Evolutionary conservation across 1,139 yeast species (phyloP), one percentile per base, ranked within the genome.

Genomic region (Candida sp.): DNA sequence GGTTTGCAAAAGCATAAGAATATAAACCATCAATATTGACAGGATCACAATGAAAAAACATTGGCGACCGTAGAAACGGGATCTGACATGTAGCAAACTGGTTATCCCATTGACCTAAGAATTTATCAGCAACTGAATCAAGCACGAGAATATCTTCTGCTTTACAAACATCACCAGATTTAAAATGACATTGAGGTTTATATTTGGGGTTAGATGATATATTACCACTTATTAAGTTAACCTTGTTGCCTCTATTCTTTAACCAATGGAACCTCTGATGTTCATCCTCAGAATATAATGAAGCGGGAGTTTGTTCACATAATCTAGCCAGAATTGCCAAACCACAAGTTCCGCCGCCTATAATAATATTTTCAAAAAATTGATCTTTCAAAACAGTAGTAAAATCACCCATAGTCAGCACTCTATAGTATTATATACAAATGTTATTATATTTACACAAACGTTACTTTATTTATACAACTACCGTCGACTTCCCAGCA

Each of bases 21-120:
- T 69, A 66, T 57, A 75, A 50, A 0, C 72, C 77, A 51, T 74
- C 79, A 21, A 74, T 57, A 52, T 70, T 73, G 3, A 60, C 66
- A 0, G 79, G 79, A 46, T 75, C 79, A 0, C 73, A 70, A 47
- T 74, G 80, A 53, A 75, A 75, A 46, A 74, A 73, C 79, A 75
- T 74, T 3, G 80, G 79, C 1, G 77, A 70, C 23, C 79, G 50
- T n/a, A 75, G 58, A 46, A 55, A 62, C 3, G 77, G 78, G 33
- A 74, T 74, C 43, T 65, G 66, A 49, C 77, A 73, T 4, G 69
- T 55, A 2, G 55, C 63, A 51, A 75, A 73, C 47, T 73, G 79
- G 33, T 59, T 61, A 44, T 72, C 65, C 79, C 79, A 75, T 48
- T 71, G 77, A 1, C 70, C 70, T 59, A 73, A 49, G 43, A 67